Evolutionary conservation across 2,329 filamentous ascomycete genomes (phyloP).

Genomic region (Helotiales sp.): DNA sequence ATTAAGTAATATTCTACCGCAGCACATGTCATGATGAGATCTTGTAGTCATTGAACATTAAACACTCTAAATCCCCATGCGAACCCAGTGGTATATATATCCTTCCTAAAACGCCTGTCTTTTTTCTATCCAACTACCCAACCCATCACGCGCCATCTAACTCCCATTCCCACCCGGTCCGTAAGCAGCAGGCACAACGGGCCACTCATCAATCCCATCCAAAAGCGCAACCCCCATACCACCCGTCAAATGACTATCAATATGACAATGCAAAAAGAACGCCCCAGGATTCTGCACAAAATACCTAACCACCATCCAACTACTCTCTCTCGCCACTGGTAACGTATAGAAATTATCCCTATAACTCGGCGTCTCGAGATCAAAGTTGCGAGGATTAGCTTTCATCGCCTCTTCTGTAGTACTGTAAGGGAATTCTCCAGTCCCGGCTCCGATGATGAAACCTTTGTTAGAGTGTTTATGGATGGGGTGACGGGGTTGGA

Average conservation of each 20-base stretch:
- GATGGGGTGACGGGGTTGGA: conserved; percentile 41
- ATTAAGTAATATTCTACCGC: no score
- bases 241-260: conserved; percentile 46
- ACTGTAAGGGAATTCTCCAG: conserved; percentile 40
- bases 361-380: conserved; percentile 43
- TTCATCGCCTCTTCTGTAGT: conserved; percentile 41
- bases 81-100: no score
- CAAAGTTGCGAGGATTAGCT: conserved; percentile 42
- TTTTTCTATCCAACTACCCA: no score
- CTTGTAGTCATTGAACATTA: no score
- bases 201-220: conserved; percentile 49
- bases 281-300: conserved; percentile 47
- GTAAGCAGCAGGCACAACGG: conserved; percentile 30
- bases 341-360: conserved; percentile 43
- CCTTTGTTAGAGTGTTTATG: conserved; percentile 49
- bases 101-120: no score
- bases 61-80: no score
- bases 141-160: no score
- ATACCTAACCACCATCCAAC: conserved; percentile 47
- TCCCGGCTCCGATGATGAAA: conserved; percentile 42
- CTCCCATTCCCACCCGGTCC: conserved; percentile 10
- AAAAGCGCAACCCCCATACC: conserved; percentile 49
- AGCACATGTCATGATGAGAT: no score
- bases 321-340: conserved; percentile 22
- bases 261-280: conserved; percentile 51